Base-by-base conservation (phyloP, 78 protist species). In the Anaeramoeba ignava region DNA sequence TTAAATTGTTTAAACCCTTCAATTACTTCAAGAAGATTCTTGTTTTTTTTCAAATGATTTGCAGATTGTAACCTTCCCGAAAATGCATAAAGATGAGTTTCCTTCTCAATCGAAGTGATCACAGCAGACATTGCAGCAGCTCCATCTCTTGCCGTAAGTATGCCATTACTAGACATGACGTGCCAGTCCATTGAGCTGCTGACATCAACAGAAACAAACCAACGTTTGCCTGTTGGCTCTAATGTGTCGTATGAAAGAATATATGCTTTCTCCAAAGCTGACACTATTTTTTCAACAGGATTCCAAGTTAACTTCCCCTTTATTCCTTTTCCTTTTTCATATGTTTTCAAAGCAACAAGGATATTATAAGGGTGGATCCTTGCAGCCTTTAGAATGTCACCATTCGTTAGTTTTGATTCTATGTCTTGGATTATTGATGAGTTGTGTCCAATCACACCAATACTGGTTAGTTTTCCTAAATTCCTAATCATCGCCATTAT, bases 361-460 rank as follows among this genome's bases (percentile, higher is more conserved):
- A 85, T 68, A 33, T n/a, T 0, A n/a, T 67, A 3, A 1, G 88
- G 88, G 82, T 85, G 88, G 40, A 85, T 36, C 78, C 82, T 68
- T 40, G 81, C 78, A 33, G 23, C 0, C 2, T 42, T 78, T 33
- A 85, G 0, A 0, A 33, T 34, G 27, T 1, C 27, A n/a, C 0
- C 37, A 79, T 85, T 83, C 3, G 1, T 37, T 23, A 85, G 84
- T 41, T 31, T 0, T 34, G 42, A 38, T 3, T 2, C 0, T 34
- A 82, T 79, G n/a, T n/a, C n/a, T n/a, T n/a, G n/a, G n/a, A n/a
- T n/a, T n/a, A n/a, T n/a, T n/a, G n/a, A n/a, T n/a, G n/a, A n/a
- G n/a, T n/a, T n/a, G n/a, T n/a, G n/a, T n/a, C n/a, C n/a, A n/a
- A n/a, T n/a, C 33, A 85, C 81, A n/a, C 82, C 82, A 42, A 39